Percentiles rank a stretch among this genome's conserved stretches.
phyloP scores from a whole-genome alignment of 768 basidiomycete genomes.

The Kwoniella heveanensis region DNA sequence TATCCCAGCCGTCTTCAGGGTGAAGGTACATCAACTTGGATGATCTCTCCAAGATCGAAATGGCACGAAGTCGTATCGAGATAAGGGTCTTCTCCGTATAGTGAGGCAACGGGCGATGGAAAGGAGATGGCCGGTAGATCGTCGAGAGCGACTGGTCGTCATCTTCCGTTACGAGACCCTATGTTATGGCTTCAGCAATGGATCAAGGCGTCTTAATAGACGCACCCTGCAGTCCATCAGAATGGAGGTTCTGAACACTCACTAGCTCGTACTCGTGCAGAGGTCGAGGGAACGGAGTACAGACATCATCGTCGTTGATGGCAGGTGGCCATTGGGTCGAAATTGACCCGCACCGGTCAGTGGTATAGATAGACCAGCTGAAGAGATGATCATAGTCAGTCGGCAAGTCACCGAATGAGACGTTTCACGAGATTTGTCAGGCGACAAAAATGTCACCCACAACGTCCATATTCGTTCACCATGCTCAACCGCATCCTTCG shows the following conservation, averaged over 20 bases:
- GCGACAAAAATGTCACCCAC: conserved; percentile 35
- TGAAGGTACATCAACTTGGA: conserved; percentile 46
- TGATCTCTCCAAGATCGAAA: conserved; percentile 40
- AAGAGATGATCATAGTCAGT: neutral
- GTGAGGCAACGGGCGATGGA: conserved; percentile 20
- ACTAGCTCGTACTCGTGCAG: conserved; percentile 49
- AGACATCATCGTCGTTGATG: conserved; percentile 37
- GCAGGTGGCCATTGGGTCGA: conserved; percentile 39
- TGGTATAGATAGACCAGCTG: conserved; percentile 45
- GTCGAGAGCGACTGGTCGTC: conserved; percentile 27
- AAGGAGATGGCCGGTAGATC: conserved; percentile 13
- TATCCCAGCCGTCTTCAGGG: conserved; percentile 39
- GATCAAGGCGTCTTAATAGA: too few relatives aligned
- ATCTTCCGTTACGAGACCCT: conserved; percentile 34
- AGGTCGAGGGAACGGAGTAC: conserved; percentile 46
- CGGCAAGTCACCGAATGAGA: neutral
- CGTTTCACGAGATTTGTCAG: too few relatives aligned
- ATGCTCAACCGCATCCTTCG: conserved; percentile 41
- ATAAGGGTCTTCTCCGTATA: conserved; percentile 28
- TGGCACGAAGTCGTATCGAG: conserved; percentile 31
- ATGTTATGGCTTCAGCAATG: neutral
- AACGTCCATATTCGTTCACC: conserved; percentile 49
- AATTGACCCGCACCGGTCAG: conserved; percentile 41
- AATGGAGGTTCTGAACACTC: too few relatives aligned
- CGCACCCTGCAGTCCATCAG: too few relatives aligned